Percentiles rank a stretch among this genome's conserved stretches.
Conservation (phyloP, 352 stramenopile species). For the Phytophthora foliorum region DNA sequence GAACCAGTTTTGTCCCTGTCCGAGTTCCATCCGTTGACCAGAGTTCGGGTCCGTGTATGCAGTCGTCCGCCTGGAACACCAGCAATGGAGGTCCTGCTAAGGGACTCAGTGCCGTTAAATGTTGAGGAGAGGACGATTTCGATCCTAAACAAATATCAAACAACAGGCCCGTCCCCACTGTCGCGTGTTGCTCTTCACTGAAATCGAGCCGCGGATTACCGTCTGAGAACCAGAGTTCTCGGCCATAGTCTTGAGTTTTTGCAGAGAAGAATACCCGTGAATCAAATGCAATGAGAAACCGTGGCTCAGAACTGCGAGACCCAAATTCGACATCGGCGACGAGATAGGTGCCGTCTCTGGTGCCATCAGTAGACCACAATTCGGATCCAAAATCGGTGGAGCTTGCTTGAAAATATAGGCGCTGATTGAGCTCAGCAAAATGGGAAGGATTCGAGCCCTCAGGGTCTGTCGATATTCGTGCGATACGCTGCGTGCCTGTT, state of each 20-base stretch:
- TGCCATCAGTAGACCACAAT: conserved; percentile 82
- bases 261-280: conserved; percentile 70
- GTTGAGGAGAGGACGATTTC: conserved; percentile 60
- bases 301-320: conserved; percentile 45
- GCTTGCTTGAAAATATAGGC: conserved; percentile 81
- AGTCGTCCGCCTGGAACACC: conserved; percentile 90
- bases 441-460: conserved; percentile 42
- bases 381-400: conserved; percentile 65
- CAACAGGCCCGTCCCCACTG: conserved; percentile 55
- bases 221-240: conserved; percentile 76
- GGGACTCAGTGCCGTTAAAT: conserved; percentile 44
- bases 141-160: conserved; percentile 64
- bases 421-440: conserved; percentile 49
- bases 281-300: conserved; percentile 46
- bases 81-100: conserved; percentile 31
- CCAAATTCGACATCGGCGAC: conserved; percentile 69
- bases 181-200: conserved; percentile 36
- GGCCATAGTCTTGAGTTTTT: conserved; percentile 40
- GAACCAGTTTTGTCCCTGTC: conserved; percentile 62
- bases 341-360: conserved; percentile 53
- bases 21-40: conserved; percentile 77
- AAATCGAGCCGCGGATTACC: conserved; percentile 43
- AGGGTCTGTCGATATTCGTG: conserved; percentile 44
- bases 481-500: conserved; percentile 68
- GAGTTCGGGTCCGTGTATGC: conserved; percentile 80